Evolutionary conservation across 352 stramenopile genomes (phyloP).

Genomic region (Phytophthora sp.): DNA sequence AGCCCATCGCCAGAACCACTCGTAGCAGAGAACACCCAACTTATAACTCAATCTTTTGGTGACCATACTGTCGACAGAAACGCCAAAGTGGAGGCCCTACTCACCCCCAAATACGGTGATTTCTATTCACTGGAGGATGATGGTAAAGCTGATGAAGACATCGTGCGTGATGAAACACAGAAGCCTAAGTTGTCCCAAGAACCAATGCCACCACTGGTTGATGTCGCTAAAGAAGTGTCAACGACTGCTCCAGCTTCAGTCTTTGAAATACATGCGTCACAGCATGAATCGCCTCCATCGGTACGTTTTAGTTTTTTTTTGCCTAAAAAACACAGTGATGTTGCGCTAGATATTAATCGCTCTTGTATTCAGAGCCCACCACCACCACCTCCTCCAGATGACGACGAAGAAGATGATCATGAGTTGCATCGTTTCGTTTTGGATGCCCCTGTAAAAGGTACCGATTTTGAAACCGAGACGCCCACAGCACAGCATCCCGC

Average conservation of each 20-base stretch:
- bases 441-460: neutral
- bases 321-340: too few relatives aligned
- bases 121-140: conserved; percentile 30
- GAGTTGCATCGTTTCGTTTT: conserved; percentile 38
- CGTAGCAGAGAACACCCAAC: neutral
- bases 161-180: neutral
- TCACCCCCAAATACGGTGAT: conserved; percentile 39
- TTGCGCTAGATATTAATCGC: neutral
- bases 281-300: conserved; percentile 27
- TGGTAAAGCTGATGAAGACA: neutral
- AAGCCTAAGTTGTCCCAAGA: neutral
- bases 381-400: conserved; percentile 57
- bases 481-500: neutral
- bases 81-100: conserved; percentile 28
- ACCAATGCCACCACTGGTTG: neutral
- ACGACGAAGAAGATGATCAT: conserved; percentile 45
- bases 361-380: conserved; percentile 44
- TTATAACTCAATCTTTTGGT: neutral
- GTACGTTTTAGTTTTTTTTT: conserved; percentile 10
- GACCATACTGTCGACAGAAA: neutral
- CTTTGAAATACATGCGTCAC: too few relatives aligned
- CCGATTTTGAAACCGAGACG: neutral
- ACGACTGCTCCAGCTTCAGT: too few relatives aligned
- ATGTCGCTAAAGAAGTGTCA: conserved; percentile 7
- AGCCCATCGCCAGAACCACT: neutral